Base-by-base conservation (phyloP, 2,329 filamentous ascomycete genomes). In the Alternaria sp. region DNA sequence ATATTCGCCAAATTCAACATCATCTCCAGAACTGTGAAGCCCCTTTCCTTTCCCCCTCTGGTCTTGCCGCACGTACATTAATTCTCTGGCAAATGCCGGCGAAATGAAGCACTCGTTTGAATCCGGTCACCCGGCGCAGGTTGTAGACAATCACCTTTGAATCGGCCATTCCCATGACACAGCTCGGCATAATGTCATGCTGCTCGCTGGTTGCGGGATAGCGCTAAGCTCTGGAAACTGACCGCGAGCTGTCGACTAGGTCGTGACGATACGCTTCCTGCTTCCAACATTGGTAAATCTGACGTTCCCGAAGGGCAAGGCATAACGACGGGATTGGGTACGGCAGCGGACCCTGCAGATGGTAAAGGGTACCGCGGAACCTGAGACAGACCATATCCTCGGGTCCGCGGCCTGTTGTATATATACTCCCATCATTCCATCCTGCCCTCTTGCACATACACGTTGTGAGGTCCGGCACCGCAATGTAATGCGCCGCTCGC, bases 401-500 rank as follows among this genome's bases (percentile, higher is more conserved):
- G 28, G 28, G 20, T 38, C 46, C 46, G 22, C 30, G 20, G 34
- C 32, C 16, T 36, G 41, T 18, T 43, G n/a, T 50, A 44, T 32
- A 20, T 14, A 38, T 22, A 7, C 18, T 44, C 25, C 30, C 38
- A 45, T 51, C 30, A 56, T 27, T 56, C 57, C 45, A 51, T 38
- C 44, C 38, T 56, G 12, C 38, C 57, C 25, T 60, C 57, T 41
- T 60, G 57, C 28, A 50, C 45, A 22, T 57, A 45, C 5, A 60
- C 53, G 12, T 51, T 51, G 7, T 60, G 53, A 44, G 40, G 41
- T 12, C 27, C 27, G 4, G 43, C 54, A 49, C 56, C 58, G 22
- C 58, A 60, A 20, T 49, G 46, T 54, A 60, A 38, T 25, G 58
- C 58, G 3, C 58, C 58, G 25, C 43, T 60, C 16, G 30, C 54